Conservation (phyloP, 1,284 basidiomycete species). For the Pseudozyma sp. region DNA sequence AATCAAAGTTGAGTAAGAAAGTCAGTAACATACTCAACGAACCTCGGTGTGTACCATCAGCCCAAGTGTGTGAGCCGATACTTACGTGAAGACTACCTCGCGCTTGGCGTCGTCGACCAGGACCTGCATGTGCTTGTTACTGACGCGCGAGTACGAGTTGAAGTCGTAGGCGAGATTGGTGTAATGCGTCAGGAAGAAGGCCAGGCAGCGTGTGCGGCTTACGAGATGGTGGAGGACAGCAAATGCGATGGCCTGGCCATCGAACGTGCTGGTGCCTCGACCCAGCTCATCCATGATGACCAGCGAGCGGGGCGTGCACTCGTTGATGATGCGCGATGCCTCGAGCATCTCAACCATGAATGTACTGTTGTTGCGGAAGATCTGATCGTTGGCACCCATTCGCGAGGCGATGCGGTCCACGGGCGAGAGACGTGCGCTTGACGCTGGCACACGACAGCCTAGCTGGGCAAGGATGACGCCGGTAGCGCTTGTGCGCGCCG, state of each 20-base stretch:
- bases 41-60: neutral
- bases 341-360: constrained; percentile 69
- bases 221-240: constrained; percentile 66
- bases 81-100: constrained; percentile 66
- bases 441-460: constrained; percentile 95
- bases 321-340: constrained; percentile 65
- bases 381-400: constrained; percentile 82
- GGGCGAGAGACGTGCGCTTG: constrained; percentile 83
- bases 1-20: neutral
- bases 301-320: constrained; percentile 67
- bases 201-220: constrained; percentile 64
- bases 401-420: constrained; percentile 94
- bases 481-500: constrained; percentile 94
- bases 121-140: constrained; percentile 68
- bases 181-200: constrained; percentile 68
- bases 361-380: constrained; percentile 66
- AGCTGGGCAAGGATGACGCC: constrained; percentile 96
- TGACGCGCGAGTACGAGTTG: constrained; percentile 62
- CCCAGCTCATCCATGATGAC: constrained; percentile 69
- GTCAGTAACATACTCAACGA: constrained; percentile 2
- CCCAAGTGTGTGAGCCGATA: neutral
- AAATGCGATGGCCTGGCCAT: constrained; percentile 67
- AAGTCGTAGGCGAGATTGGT: constrained; percentile 63
- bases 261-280: constrained; percentile 68
- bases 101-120: constrained; percentile 63